Evolutionary conservation across 176 grass and related monocot species (phyloP).

Genomic region (Oryza glaberrima): DNA sequence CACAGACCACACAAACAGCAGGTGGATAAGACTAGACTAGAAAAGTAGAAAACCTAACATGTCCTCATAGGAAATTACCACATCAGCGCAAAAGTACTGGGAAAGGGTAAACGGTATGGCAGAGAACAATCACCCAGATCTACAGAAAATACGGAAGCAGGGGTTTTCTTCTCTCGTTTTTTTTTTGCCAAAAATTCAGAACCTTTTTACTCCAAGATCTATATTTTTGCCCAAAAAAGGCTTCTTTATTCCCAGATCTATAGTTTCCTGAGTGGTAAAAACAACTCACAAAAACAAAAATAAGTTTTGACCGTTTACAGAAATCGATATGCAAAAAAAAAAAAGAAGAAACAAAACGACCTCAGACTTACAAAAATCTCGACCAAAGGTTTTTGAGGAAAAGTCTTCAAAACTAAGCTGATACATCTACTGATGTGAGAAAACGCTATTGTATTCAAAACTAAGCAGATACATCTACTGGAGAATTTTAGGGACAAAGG

Average conservation of each 20-base stretch:
- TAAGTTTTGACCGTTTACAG: not conserved
- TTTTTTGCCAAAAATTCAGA: not conserved
- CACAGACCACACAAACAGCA: not conserved
- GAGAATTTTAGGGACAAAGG: not conserved
- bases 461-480: not conserved
- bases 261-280: not conserved
- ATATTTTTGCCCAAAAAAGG: not conserved
- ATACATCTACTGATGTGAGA: not conserved
- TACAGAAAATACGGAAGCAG: not conserved
- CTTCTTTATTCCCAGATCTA: slow-evolving; percentile 9
- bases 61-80: slow-evolving; percentile 4
- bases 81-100: not conserved
- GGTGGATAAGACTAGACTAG: slow-evolving; percentile 5
- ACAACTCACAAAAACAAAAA: too few species aligned
- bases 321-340: not conserved
- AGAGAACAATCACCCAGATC: slow-evolving; percentile 17
- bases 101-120: not conserved
- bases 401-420: not conserved
- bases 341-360: not conserved
- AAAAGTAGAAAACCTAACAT: not conserved
- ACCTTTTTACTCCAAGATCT: not conserved
- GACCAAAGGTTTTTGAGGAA: not conserved
- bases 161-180: too few species aligned
- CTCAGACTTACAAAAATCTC: not conserved
- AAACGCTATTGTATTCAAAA: not conserved